Evolutionary conservation across 1,139 yeast genomes (phyloP), one percentile per base, ranked within the genome.

Genomic region (Yamadazyma kanchanaburiensis): DNA sequence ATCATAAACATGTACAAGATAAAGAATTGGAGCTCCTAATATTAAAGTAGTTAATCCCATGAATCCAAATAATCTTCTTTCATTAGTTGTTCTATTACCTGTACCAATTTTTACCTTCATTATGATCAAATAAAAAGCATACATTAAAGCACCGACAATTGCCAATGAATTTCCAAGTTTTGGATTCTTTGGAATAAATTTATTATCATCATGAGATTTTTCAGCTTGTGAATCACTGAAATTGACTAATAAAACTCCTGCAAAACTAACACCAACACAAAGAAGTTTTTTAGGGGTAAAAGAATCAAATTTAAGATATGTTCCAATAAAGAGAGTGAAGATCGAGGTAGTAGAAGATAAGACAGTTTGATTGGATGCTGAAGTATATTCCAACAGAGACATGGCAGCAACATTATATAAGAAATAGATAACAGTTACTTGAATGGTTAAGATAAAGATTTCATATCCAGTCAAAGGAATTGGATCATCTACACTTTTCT

Each of bases 341-440:
- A 72, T 60, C 4, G 79, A 69, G 1, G 78, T 65, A 0, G 77
- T 64, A 6, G 78, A 65, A 4, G 77, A 64, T 18, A 74, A 47
- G 3, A 74, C 70, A 0, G 78, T 70, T 43, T 65, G 74, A 40
- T 70, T 72, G 15, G 78, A 69, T 0, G 79, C 77, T 4, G 75
- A 63, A 0, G 80, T 74, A 41, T 58, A 74, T 40, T 60, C 59
- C 29, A 74, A 54, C 6, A 74, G 55, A 8, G 53, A 34, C 52
- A 73, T 59, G 4, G 58, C 68, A 28, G 59, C 53, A 3, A 60
- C 40, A 33, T 71, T 71, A 46, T 64, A 70, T 4, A 49, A 25
- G 31, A 53, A 63, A 45, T 74, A 74, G n/a, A 73, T 56, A 1
- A 60, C 27, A 2, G 76, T 50, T 1, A 71, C 51, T 31, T 64